Conservation (phyloP, 2,329 filamentous ascomycete species). For the Microcera coccophila region DNA sequence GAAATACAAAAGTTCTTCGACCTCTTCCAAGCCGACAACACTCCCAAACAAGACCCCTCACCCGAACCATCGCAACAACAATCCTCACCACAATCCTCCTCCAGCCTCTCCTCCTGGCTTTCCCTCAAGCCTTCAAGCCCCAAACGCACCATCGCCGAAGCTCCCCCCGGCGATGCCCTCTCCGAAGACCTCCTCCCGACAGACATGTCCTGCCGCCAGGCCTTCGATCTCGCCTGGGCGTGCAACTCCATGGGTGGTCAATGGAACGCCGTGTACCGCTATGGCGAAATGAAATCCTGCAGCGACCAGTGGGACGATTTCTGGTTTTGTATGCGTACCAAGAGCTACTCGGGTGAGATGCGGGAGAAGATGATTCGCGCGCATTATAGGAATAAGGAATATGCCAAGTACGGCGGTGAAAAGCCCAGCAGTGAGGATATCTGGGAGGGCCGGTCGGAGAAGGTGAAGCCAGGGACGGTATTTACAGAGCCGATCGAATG, state of each 20-base stretch:
- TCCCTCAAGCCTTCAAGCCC: constrained; percentile 29
- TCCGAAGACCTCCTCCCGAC: constrained; percentile 71
- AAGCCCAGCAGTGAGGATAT: constrained; percentile 79
- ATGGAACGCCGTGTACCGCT: constrained; percentile 86
- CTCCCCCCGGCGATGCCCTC: constrained; percentile 41
- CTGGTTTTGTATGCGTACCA: constrained; percentile 94
- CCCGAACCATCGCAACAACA: constrained; percentile 15
- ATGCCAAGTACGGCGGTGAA: constrained; percentile 60
- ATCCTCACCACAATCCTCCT: constrained; percentile 28
- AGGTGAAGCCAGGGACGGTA: constrained; percentile 47
- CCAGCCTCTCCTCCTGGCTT: constrained; percentile 34
- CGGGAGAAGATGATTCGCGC: constrained; percentile 61
- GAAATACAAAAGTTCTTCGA: constrained; percentile 54
- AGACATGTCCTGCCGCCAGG: constrained; percentile 80
- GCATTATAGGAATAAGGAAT: constrained; percentile 64
- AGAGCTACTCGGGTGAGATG: constrained; percentile 56
- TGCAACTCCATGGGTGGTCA: constrained; percentile 90
- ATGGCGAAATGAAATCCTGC: constrained; percentile 73
- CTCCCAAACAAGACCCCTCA: constrained; percentile 18
- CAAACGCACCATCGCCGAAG: constrained; percentile 10
- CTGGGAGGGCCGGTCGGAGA: constrained; percentile 70
- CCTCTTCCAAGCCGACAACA: constrained; percentile 38
- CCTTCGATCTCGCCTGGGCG: constrained; percentile 92
- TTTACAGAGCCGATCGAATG: constrained; percentile 42
- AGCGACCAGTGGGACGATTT: constrained; percentile 87